Evolutionary conservation across 23 red algal species (phyloP), one percentile per base, ranked within the genome.

Genomic region (Gracilaria gracilis): DNA sequence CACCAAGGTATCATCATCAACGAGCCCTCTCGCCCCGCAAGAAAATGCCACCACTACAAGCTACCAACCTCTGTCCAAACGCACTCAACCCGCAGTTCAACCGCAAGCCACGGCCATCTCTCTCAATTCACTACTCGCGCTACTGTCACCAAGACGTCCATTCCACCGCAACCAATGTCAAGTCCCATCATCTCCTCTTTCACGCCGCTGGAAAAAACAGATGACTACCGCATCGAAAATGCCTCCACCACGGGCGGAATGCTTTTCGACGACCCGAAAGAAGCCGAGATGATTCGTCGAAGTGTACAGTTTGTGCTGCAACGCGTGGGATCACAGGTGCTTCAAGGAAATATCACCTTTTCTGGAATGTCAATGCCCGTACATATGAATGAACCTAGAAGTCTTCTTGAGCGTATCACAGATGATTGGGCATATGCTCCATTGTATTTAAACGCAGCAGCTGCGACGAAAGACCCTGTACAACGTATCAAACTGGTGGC

Each of bases 381-480:
- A 6, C 86, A 84, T 50, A 65, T 95, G 25, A 90, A 90, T 75
- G 86, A 90, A 62, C 78, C 93, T 15, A 85, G 93, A 76, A 86
- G 80, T 58, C 70, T 95, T 69, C 46, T 95, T n/a, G 55, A 83
- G 50, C 86, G 80, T 23, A 66, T 95, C 25, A 84, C 81, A 24
- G 93, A 95, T 54, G 93, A 95, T 75, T 95, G 93, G 93, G 69
- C 90, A 16, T 90, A 93, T 49, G 88, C 82, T 8, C 54, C 90
- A 23, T 21, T 80, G 6, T 93, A 92, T 25, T 70, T 97, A 36
- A 69, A 38, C 44, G 74, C 80, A 12, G 95, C 95, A 9, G 95
- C 95, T 29, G 36, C 37, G 9, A 87, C 73, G 9, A 50, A 28
- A 9, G 61, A 93, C 46, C 84, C 95, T 0, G 32, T 93, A 24